Evolutionary conservation across 2,329 filamentous ascomycete species (phyloP).

Genomic region (Cordyceps farinosa): DNA sequence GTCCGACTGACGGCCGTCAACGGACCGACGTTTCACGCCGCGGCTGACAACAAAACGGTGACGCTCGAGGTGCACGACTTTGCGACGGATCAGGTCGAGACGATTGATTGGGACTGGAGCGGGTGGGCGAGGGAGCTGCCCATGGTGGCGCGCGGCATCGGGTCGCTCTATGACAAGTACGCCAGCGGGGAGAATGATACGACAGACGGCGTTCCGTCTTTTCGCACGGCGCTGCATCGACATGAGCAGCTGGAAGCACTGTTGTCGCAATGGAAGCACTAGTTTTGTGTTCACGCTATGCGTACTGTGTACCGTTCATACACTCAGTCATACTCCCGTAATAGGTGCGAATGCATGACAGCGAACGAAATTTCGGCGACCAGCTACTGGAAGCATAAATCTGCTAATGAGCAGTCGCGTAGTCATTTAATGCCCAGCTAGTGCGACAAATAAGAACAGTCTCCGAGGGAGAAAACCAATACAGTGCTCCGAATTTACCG

Average conservation of each 20-base stretch:
- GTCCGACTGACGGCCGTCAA: conserved; percentile 36
- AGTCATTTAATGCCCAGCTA: conserved; percentile 22
- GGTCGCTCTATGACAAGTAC: conserved; percentile 54
- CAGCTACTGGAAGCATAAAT: conserved; percentile 67
- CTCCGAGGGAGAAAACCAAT: conserved; percentile 39
- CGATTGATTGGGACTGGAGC: conserved; percentile 10
- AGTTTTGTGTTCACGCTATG: background rate
- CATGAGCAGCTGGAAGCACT: conserved; percentile 44
- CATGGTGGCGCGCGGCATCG: conserved; percentile 45
- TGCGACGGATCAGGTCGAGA: conserved; percentile 35
- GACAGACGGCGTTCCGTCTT: conserved; percentile 29
- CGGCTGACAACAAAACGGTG: conserved; percentile 36
- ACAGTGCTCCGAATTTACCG: conserved; percentile 40
- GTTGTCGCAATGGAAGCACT: conserved; percentile 18
- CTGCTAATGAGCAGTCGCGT: conserved; percentile 50
- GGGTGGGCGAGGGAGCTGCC: conserved; percentile 25
- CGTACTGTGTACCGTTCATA: no score
- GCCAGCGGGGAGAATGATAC: conserved; percentile 28
- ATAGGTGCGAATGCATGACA: conserved; percentile 27
- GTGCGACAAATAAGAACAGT: conserved; percentile 57
- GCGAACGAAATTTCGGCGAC: conserved; percentile 35
- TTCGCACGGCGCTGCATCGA: conserved; percentile 42
- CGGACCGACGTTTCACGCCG: conserved; percentile 29
- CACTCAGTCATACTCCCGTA: background rate
- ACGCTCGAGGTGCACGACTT: conserved; percentile 50